Percentiles rank a stretch among this genome's conserved stretches.
phyloP scores from a whole-genome alignment of 1,139 yeast genomes.

The Debaryomyces nepalensis region DNA sequence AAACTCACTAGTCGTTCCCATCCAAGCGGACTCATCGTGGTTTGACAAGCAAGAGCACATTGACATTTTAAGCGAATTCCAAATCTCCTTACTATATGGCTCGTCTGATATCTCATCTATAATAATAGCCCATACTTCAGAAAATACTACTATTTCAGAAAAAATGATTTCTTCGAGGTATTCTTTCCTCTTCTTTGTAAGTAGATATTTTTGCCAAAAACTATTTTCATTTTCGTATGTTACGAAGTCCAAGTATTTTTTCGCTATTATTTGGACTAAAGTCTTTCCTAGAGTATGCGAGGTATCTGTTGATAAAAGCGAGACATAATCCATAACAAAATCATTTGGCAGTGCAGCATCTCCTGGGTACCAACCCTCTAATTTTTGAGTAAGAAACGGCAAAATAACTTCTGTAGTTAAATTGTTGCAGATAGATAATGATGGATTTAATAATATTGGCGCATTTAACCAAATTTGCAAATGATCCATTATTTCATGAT shows the following conservation, averaged over 20 bases:
- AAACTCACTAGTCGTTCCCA: conserved; percentile 10
- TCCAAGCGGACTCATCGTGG: conserved; percentile 6
- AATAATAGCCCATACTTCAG: conserved; percentile 12
- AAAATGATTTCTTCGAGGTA: conserved; percentile 4
- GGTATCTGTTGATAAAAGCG: conserved; percentile 20
- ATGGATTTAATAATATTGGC: conserved; percentile 21
- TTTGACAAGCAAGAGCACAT: conserved; percentile 8
- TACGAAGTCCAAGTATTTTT: conserved; percentile 20
- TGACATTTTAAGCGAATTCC: conserved; percentile 10
- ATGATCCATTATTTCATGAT: conserved; percentile 17
- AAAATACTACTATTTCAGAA: conserved; percentile 12
- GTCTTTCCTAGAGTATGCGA: conserved; percentile 19
- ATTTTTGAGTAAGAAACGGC: conserved; percentile 21
- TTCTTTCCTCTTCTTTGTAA: background rate
- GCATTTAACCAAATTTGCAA: conserved; percentile 21
- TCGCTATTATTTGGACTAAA: conserved; percentile 16
- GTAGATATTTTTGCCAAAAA: conserved; percentile 21
- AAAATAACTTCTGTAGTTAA: conserved; percentile 23
- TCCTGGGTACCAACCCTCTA: conserved; percentile 23
- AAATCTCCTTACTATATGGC: background rate
- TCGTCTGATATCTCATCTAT: conserved; percentile 11
- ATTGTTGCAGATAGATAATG: conserved; percentile 19
- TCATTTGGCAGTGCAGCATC: conserved; percentile 11
- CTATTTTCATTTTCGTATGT: conserved; percentile 19
- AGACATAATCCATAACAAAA: conserved; percentile 25